Evolutionary conservation across 1,139 yeast genomes (phyloP).

Genomic region (Geotrichum reessii): DNA sequence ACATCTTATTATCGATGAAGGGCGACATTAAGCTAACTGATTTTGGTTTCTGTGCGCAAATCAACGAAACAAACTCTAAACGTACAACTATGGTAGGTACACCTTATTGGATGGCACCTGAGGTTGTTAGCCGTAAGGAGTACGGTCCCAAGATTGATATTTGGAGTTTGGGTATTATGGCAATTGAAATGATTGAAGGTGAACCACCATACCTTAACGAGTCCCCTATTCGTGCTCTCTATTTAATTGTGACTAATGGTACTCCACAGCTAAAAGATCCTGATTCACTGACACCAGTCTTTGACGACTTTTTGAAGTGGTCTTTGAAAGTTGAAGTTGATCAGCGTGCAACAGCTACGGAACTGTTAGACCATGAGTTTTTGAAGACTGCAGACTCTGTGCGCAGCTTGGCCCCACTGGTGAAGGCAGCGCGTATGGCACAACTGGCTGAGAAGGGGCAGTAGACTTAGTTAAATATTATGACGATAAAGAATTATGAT

Average conservation of each 20-base stretch:
- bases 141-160: conserved; percentile 97
- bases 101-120: conserved; percentile 99
- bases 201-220: conserved; percentile 97
- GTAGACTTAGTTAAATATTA: not conserved
- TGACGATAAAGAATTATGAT: not conserved
- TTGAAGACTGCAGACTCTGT: conserved; percentile 69
- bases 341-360: conserved; percentile 73
- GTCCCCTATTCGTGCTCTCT: conserved; percentile 86
- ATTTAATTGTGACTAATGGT: conserved; percentile 91
- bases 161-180: conserved; percentile 97
- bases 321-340: conserved; percentile 83
- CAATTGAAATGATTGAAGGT: conserved; percentile 97
- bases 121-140: conserved; percentile 87
- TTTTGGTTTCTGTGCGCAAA: conserved; percentile 88
- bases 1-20: conserved; percentile 69
- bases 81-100: conserved; percentile 99
- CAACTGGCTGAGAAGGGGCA: conserved; percentile 37
- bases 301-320: conserved; percentile 67
- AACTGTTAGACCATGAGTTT: conserved; percentile 67
- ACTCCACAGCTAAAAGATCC: conserved; percentile 91
- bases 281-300: conserved; percentile 61
- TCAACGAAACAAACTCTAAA: conserved; percentile 76
- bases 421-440: conserved; percentile 78
- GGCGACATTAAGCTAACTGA: conserved; percentile 83
- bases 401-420: conserved; percentile 76